Evolutionary conservation across 2,329 filamentous ascomycete species (phyloP), one percentile per base, ranked within the genome.

Genomic region (Claviceps sp.): DNA sequence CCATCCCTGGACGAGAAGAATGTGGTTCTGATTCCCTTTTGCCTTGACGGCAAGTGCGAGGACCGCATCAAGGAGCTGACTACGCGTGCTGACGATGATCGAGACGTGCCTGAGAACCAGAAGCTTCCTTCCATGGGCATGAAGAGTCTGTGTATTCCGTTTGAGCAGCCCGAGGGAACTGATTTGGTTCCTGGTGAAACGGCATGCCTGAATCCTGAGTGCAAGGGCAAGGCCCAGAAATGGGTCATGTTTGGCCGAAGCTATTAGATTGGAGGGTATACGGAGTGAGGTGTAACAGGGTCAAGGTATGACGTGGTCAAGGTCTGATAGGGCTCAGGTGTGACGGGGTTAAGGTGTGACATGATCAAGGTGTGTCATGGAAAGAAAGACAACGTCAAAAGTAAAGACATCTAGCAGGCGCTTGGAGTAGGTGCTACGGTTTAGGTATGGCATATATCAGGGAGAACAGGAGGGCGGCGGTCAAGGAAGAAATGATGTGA

Each of bases 61-160:
- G 91, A 96, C 62, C 81, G 88, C 68, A 89, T 97, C 73, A 97
- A 97, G 80, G 89, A 94, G 52, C 76, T 90, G 65, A 95, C 88
- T 56, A 88, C 86, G 44, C 84, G 85, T 57, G 86, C 83, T 60
- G 83, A 82, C 53, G 76, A 81, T 51, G 80, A 75, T 60, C 69
- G 73, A 51, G 69, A 70, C 49, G 66, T 73, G 38, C 73, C 77
- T 48, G 76, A 79, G 56, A 70, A 72, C 59, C 74, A 77, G 58
- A 74, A 73, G 62, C 68, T 71, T 17, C 76, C 77, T 26, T 74
- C 73, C 50, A 82, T 81, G 78, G 78, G 78, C 61, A 82, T 73
- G 85, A 87, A 74, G 82, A 83, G 67, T 68, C 80, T 70, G 68
- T 91, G 75, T 81, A 94, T 78, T 58, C 72, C 72, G 48, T 91